Evolutionary conservation across 179 eudicot genomes (phyloP).

Genomic region (Pouteria campechiana): DNA sequence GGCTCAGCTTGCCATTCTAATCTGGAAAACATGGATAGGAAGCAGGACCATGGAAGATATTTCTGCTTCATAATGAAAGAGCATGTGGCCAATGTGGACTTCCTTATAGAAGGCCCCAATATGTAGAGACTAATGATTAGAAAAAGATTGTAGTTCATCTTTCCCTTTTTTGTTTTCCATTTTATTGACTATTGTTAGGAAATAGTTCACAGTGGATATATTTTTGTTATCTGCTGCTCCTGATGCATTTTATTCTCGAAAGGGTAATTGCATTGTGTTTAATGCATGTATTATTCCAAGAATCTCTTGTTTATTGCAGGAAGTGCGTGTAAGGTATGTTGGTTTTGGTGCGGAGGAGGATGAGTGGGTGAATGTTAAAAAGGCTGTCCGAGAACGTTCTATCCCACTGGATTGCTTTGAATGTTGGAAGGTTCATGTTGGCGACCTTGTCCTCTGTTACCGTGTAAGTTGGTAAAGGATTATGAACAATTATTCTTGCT

Average conservation of each 20-base stretch:
- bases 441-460: constrained; percentile 76
- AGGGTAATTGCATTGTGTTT: neutral
- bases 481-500: neutral
- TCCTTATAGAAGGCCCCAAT: no score
- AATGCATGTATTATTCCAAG: neutral
- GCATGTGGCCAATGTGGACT: no score
- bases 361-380: constrained; percentile 78
- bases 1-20: no score
- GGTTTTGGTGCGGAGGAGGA: constrained; percentile 62
- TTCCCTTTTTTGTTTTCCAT: neutral
- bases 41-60: no score
- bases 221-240: no score
- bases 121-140: constrained; percentile 14
- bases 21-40: no score
- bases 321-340: constrained; percentile 80
- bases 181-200: no score
- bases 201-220: no score
- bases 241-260: neutral
- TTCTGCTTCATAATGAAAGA: no score
- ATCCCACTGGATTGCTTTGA: constrained; percentile 83
- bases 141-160: neutral
- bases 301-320: constrained; percentile 44
- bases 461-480: constrained; percentile 27
- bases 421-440: constrained; percentile 69
- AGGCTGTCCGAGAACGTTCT: constrained; percentile 73